These are phyloP conservation scores for Trichophyton rubrum DNA, from an alignment of 2,329 filamentous ascomycete species.

Conservation along the genomic window DNA sequence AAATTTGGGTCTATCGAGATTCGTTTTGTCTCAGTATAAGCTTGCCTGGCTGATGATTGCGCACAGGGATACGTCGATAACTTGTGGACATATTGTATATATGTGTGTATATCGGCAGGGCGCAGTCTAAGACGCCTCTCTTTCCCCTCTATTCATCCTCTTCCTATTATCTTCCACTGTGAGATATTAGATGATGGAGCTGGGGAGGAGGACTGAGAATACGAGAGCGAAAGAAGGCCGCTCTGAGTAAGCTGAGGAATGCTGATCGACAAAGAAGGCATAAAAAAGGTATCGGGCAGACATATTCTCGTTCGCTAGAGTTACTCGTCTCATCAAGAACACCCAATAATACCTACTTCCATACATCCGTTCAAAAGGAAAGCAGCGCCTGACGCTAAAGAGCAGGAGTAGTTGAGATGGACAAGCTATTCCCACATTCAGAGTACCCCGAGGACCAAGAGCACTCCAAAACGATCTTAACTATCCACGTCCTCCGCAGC, in stretches of 20 bases:
- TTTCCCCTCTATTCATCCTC: neutral
- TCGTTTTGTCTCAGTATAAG: neutral
- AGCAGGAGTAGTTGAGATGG: slow-evolving; percentile 1
- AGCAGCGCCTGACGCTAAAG: too few relatives aligned
- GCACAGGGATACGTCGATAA: neutral
- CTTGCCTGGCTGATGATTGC: neutral
- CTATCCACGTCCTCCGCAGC: slow-evolving; percentile 8
- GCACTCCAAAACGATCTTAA: slow-evolving; percentile 6
- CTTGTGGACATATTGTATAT: neutral
- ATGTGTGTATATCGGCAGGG: neutral
- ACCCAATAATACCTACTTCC: neutral
- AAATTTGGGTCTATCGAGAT: neutral
- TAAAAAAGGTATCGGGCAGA: neutral
- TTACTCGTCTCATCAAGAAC: neutral
- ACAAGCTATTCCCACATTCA: slow-evolving; percentile 9
- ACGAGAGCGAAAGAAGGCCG: neutral
- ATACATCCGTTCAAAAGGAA: too few relatives aligned
- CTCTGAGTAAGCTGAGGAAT: neutral
- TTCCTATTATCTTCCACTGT: too few relatives aligned
- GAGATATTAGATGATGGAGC: neutral
- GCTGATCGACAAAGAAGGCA: neutral
- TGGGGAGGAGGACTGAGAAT: neutral
- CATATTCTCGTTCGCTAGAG: neutral
- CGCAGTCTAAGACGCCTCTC: neutral
- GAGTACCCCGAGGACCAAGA: slow-evolving; percentile 10